Conservation (phyloP, 1,284 basidiomycete genomes). For the Veloporphyrellus conicus region DNA sequence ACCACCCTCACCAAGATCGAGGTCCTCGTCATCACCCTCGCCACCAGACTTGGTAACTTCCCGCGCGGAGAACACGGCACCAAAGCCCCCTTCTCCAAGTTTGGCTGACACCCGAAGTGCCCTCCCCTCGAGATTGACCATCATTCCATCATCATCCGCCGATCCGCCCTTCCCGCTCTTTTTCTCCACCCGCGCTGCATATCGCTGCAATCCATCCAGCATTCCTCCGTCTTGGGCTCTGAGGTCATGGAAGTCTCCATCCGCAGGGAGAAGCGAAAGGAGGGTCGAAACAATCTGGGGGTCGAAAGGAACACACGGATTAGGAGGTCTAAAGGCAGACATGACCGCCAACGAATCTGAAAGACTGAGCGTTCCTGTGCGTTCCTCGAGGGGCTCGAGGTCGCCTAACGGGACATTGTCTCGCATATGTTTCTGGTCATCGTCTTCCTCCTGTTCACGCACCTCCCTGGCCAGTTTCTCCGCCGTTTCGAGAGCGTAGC, state of each 20-base stretch:
- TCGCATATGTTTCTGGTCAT: conserved; percentile 14
- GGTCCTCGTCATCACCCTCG: conserved; percentile 51
- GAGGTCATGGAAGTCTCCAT: conserved; percentile 67
- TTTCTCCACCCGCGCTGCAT: conserved; percentile 52
- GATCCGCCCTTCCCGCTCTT: conserved; percentile 39
- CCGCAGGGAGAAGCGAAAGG: conserved; percentile 63
- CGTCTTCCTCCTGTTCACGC: conserved; percentile 29
- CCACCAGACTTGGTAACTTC: conserved; percentile 42
- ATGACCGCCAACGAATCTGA: conserved; percentile 57
- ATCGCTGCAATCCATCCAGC: conserved; percentile 66
- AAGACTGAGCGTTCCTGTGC: conserved; percentile 58
- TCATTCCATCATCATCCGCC: conserved; percentile 41
- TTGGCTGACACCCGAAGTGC: conserved; percentile 76
- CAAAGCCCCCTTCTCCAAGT: conserved; percentile 96
- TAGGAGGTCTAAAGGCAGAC: conserved; percentile 66
- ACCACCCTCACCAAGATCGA: conserved; percentile 56
- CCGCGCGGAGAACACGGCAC: conserved; percentile 84
- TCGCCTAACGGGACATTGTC: conserved; percentile 31
- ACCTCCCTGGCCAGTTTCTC: conserved; percentile 55
- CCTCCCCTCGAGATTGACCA: conserved; percentile 54
- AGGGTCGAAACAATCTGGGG: conserved; percentile 61
- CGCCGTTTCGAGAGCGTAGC: conserved; percentile 51
- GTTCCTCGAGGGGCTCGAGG: conserved; percentile 43
- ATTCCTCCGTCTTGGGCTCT: conserved; percentile 50
- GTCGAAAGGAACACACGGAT: conserved; percentile 88